A percentile compares a stretch with the other conserved stretches of the same genome.
phyloP scores from a whole-genome alignment of 805 yeast species.

The Kuraishia ogatae region DNA sequence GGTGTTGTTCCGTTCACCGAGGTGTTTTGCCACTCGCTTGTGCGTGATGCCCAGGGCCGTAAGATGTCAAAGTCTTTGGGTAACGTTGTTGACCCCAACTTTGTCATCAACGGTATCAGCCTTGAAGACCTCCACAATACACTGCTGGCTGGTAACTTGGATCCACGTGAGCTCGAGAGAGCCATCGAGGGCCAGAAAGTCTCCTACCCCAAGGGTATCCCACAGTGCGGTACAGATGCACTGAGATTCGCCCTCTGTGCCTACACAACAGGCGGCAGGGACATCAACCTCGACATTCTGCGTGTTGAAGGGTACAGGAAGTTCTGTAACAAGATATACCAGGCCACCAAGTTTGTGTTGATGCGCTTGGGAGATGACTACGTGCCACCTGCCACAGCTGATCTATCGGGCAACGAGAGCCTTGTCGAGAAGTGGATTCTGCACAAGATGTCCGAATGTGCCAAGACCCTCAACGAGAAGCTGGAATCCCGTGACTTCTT shows the following conservation, averaged over 20 bases:
- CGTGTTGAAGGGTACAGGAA: constrained; percentile 99
- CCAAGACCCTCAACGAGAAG: constrained; percentile 52
- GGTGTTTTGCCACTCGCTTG: constrained; percentile 96
- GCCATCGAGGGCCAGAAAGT: constrained; percentile 83
- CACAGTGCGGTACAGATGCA: constrained; percentile 99
- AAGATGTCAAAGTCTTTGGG: constrained; percentile 98
- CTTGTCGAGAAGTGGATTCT: constrained; percentile 96
- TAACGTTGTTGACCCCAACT: constrained; percentile 92
- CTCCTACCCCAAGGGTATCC: constrained; percentile 94
- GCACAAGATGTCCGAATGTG: constrained; percentile 69
- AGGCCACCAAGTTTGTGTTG: constrained; percentile 94
- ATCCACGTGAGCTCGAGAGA: constrained; percentile 76
- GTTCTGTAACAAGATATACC: constrained; percentile 98
- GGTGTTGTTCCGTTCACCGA: constrained; percentile 91
- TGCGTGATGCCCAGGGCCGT: constrained; percentile 98
- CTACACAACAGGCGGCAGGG: constrained; percentile 97
- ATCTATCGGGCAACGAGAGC: constrained; percentile 68
- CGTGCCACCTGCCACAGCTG: constrained; percentile 60
- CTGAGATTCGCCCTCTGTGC: constrained; percentile 97
- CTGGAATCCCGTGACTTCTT: constrained; percentile 84
- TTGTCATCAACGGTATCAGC: constrained; percentile 84
- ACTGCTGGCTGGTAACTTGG: constrained; percentile 75
- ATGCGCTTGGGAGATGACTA: constrained; percentile 88
- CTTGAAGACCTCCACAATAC: constrained; percentile 73
- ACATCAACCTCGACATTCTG: constrained; percentile 88